Base-by-base conservation (phyloP, 1,284 basidiomycete species). In the Lentinula novae-zelandiae region DNA sequence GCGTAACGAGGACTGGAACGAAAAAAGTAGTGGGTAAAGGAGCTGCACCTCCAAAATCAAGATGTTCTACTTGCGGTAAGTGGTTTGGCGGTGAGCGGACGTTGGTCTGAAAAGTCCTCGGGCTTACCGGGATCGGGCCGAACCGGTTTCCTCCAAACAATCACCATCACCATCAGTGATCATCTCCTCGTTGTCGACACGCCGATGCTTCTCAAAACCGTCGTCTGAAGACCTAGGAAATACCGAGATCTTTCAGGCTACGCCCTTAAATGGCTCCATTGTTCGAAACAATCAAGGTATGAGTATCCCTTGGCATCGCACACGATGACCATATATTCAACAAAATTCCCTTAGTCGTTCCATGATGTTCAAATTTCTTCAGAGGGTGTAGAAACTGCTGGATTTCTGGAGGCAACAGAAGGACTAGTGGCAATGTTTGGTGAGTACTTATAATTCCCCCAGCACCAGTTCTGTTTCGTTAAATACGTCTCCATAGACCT, bases 391-490 rank as follows among this genome's bases (percentile, higher is more conserved):
- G 87, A 94, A 68, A 95, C 95, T 0, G 70, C 76, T 27, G 76
- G 82, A 3, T 99, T 98, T 78, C 80, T 95, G 60, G 89, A 94
- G 70, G 96, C 96, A 0, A 89, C 93, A 46, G 93, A 97, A 74
- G 94, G 92, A 36, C 82, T 98, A 53, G 86, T 95, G 64, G 85
- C 89, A 71, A 84, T 98, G 78, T 98, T 98, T 72, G 90, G 95
- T 94, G 67, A 63, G 85, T n/a, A 9, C 17, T 22, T 12, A 5
- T 20, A 38, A 53, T 53, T 10, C 8, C 34, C n/a, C 22, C 50
- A 46, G 7, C 15, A 38, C 60, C 67, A 66, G 20, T 2, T 34
- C 13, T n/a, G 13, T 44, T 33, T 38, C 31, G 9, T 57, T 39
- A 53, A 40, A 57, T 59, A 53, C 62, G 40, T 63, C 56, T 22